Conservation (phyloP, 2,329 filamentous ascomycete genomes). For the Diplodia scrobiculata region DNA sequence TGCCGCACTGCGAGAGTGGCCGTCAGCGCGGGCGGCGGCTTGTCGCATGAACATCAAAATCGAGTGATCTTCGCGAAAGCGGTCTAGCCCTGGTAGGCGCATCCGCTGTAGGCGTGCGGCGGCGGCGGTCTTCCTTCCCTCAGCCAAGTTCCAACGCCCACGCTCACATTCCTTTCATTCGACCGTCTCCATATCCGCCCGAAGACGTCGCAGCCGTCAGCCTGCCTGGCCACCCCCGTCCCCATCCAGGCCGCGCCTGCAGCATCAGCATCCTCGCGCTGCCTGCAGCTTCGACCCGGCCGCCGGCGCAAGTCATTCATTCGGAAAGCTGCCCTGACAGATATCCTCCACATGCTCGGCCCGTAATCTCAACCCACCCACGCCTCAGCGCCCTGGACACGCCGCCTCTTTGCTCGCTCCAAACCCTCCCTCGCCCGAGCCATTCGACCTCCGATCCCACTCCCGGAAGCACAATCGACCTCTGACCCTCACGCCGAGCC, state of each 20-base stretch:
- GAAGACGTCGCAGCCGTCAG: neutral
- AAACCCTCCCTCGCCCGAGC: neutral
- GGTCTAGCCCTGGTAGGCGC: slow-evolving; percentile 21
- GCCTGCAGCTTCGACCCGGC: slow-evolving; percentile 17
- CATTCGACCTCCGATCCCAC: slow-evolving; percentile 1
- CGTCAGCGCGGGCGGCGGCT: slow-evolving; percentile 13
- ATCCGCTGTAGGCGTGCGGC: slow-evolving; percentile 24
- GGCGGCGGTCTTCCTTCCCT: slow-evolving; percentile 21
- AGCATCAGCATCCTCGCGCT: slow-evolving; percentile 22
- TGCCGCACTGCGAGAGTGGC: slow-evolving; percentile 1
- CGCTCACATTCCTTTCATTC: slow-evolving; percentile 28
- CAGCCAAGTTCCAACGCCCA: slow-evolving; percentile 23
- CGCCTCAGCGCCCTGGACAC: slow-evolving; percentile 23
- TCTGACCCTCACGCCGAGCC: neutral
- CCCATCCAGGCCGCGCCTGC: slow-evolving; percentile 12
- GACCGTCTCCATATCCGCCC: slow-evolving; percentile 12
- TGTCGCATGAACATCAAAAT: slow-evolving; percentile 26
- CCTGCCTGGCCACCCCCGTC: neutral
- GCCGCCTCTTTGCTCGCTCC: slow-evolving; percentile 11
- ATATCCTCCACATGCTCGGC: slow-evolving; percentile 29
- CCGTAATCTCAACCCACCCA: slow-evolving; percentile 21
- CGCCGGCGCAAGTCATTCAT: slow-evolving; percentile 25
- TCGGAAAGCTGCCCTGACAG: slow-evolving; percentile 27
- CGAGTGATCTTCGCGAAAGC: slow-evolving; percentile 26
- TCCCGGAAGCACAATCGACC: slow-evolving; percentile 6